A percentile compares a stretch with the other conserved stretches of the same genome.
Conservation (phyloP, 2,329 filamentous ascomycete species). For the Domatiomyces globalis region DNA sequence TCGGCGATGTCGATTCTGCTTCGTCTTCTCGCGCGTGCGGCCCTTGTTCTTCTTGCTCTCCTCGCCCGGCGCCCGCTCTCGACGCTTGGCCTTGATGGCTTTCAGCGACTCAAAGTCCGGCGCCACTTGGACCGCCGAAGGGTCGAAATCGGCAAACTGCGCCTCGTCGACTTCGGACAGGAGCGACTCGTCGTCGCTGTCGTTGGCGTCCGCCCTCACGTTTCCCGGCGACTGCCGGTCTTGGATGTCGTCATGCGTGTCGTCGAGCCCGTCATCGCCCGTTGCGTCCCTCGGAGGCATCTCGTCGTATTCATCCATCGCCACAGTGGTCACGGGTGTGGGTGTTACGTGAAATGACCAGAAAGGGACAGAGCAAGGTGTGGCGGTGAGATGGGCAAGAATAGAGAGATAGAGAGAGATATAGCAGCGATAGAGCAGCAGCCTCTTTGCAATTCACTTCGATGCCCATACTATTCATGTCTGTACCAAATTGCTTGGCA, state of each 20-base stretch:
- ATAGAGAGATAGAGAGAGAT: neutral
- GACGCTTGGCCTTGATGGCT: conserved; percentile 48
- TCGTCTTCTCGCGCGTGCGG: conserved; percentile 39
- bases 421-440: too few species aligned
- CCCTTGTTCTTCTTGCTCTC: conserved; percentile 55
- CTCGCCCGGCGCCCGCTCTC: conserved; percentile 47
- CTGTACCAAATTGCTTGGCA: too few species aligned
- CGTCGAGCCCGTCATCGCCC: conserved; percentile 28
- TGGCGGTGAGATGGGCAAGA: neutral
- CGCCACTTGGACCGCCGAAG: conserved; percentile 44
- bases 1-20: conserved; percentile 50
- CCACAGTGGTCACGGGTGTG: neutral
- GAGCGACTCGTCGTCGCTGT: conserved; percentile 47
- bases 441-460: too few species aligned
- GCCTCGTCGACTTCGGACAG: conserved; percentile 52
- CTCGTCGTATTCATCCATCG: conserved; percentile 13
- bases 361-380: conserved; percentile 5
- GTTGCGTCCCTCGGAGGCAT: conserved; percentile 16
- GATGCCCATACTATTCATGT: too few species aligned
- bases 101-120: conserved; percentile 50
- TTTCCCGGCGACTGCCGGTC: conserved; percentile 13
- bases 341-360: conserved; percentile 1
- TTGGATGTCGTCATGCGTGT: conserved; percentile 10
- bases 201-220: conserved; percentile 26
- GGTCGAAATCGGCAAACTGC: conserved; percentile 52